A percentile compares a stretch with the other conserved stretches of the same genome.
Conservation (phyloP, 306 rosid genomes). For the Cicer arietinum region DNA sequence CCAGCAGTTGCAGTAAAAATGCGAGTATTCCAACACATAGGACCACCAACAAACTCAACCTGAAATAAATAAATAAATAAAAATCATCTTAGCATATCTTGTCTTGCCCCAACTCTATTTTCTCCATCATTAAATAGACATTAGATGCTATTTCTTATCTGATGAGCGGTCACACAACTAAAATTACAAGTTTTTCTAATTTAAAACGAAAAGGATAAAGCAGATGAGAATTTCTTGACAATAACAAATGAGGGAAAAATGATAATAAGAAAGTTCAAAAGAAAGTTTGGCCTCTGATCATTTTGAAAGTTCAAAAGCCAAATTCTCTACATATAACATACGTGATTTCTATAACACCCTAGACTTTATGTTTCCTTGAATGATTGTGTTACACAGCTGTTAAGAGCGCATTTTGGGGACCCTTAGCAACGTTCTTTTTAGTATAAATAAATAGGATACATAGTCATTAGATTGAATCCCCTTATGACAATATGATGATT, state of each 20-base stretch:
- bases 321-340: neutral
- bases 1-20: constrained; percentile 90
- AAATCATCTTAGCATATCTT: constrained; percentile 18
- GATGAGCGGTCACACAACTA: constrained; percentile 11
- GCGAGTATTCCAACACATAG: constrained; percentile 97
- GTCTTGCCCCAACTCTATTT: neutral
- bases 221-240: neutral
- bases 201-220: neutral
- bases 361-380: neutral
- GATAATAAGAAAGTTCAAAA: neutral
- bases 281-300: neutral
- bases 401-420: neutral
- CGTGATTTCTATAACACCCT: neutral
- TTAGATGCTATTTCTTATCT: neutral
- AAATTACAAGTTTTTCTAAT: neutral
- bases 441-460: neutral
- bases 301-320: neutral
- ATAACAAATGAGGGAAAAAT: neutral
- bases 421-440: neutral
- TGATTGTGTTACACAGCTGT: neutral
- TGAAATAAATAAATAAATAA: constrained; percentile 49
- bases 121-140: constrained; percentile 15
- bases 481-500: neutral
- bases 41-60: constrained; percentile 99
- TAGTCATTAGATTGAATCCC: neutral